Percentiles rank a stretch among this genome's conserved stretches.
Evolutionary conservation across 805 yeast species (phyloP).

Genomic region (Wickerhamiella sorbophila): DNA sequence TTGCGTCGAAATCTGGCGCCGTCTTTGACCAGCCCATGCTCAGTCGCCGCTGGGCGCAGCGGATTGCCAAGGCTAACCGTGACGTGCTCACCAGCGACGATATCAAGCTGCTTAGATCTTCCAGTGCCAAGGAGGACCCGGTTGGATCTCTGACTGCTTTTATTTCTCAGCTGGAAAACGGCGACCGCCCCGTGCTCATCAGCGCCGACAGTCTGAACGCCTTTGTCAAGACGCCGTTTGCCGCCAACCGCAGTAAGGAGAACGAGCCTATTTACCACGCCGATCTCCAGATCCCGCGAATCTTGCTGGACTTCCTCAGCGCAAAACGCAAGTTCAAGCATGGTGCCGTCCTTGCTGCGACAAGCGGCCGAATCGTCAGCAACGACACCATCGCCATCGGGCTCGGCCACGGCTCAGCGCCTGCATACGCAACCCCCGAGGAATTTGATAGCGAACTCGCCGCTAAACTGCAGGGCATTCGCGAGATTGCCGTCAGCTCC

Average conservation of each 20-base stretch:
- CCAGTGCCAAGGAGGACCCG: background rate
- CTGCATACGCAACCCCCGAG: constrained; percentile 38
- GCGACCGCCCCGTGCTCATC: constrained; percentile 25
- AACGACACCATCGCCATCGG: constrained; percentile 47
- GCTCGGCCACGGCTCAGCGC: constrained; percentile 36
- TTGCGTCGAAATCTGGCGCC: constrained; percentile 28
- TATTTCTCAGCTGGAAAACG: constrained; percentile 5
- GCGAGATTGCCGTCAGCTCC: constrained; percentile 31
- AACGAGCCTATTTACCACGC: constrained; percentile 43
- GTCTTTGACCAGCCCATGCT: constrained; percentile 67
- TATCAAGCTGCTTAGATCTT: background rate
- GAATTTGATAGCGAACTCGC: constrained; percentile 46
- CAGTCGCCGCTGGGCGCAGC: constrained; percentile 43
- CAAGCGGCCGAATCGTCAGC: constrained; percentile 39
- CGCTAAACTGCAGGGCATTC: constrained; percentile 29
- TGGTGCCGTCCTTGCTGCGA: constrained; percentile 56
- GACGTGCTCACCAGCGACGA: constrained; percentile 23
- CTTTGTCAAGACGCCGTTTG: constrained; percentile 37
- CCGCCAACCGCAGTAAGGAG: constrained; percentile 46
- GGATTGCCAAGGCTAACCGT: constrained; percentile 35
- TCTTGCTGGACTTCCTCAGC: constrained; percentile 37
- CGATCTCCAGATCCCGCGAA: constrained; percentile 49
- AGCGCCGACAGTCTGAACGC: constrained; percentile 66
- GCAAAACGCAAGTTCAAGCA: constrained; percentile 39
- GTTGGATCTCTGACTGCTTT: constrained; percentile 4